Evolutionary conservation across 1,139 yeast species (phyloP).

Genomic region (Geotrichum klebahnii): DNA sequence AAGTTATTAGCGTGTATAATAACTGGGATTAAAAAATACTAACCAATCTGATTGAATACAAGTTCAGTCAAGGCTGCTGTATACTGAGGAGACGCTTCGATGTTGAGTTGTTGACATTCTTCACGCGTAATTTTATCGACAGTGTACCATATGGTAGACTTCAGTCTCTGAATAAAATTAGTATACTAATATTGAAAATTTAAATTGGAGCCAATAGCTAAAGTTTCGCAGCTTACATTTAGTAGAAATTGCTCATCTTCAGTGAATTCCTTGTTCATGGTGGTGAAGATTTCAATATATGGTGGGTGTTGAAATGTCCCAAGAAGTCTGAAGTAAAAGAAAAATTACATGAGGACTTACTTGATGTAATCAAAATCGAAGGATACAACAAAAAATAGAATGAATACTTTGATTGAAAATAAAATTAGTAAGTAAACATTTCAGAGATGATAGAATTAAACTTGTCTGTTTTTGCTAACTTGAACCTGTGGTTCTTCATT

Average conservation of each 20-base stretch:
- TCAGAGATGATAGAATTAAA: too few species aligned
- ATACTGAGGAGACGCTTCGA: conserved; percentile 34
- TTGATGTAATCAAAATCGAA: too few species aligned
- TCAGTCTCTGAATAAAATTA: conserved; percentile 26
- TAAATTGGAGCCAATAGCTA: background rate
- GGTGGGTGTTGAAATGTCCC: background rate
- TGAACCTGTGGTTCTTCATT: too few species aligned
- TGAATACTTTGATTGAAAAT: too few species aligned
- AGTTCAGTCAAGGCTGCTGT: conserved; percentile 35
- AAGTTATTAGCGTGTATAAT: background rate
- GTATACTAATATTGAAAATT: background rate
- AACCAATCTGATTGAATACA: conserved; percentile 35
- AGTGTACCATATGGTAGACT: conserved; percentile 34
- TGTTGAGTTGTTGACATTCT: conserved; percentile 29
- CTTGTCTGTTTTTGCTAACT: too few species aligned
- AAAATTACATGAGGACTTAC: background rate
- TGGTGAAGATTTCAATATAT: background rate
- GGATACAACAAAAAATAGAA: too few species aligned
- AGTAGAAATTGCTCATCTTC: conserved; percentile 14
- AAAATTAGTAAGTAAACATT: too few species aligned
- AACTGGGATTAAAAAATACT: conserved; percentile 4
- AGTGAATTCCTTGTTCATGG: conserved; percentile 9
- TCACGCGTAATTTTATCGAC: conserved; percentile 35
- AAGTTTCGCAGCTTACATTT: conserved; percentile 6
- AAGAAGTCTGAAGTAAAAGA: background rate